Base-by-base conservation (phyloP, 2,329 filamentous ascomycete genomes). In the Aspergillaceae sp. region DNA sequence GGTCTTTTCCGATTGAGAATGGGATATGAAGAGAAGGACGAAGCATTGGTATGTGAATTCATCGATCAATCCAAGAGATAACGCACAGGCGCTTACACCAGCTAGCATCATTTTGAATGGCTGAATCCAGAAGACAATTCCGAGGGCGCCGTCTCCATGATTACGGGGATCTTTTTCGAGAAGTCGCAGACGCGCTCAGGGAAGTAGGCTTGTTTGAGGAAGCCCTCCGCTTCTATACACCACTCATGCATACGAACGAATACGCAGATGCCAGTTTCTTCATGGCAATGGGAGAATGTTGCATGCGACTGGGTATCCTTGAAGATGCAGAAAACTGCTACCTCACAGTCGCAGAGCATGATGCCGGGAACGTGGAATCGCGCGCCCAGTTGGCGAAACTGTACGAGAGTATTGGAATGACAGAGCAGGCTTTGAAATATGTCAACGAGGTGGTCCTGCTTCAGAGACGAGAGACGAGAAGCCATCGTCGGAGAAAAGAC, bases 301-400 rank as follows among this genome's bases (percentile, higher is more conserved):
- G 87, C 61, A 74, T 84, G 45, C 74, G 77, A 5, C 68, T 81
- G 28, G 78, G 77, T 5, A 75, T 84, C 45, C 74, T 80, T 19
- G 74, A 79, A 30, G 80, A 84, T 34, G 89, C 90, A 0, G 84
- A 91, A 58, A 81, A 86, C 52, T 86, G 81, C 59, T 92, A 90
- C 56, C 76, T 87, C 27, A 79, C 79, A 2, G 80, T 90, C 7
- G 80, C 88, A 34, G 80, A 87, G 43, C 76, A 81, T 48, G 85
- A 94, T 51, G 72, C 82, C 40, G 74, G 80, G 36, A 82, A 84
- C 48, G 81, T 91, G 41, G 83, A 89, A 51, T 86, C 87, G 35
- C 83, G 87, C 35, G 80, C 86, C 29, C 80, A 87, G 56, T 74
- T 96, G 7, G 87, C 87, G 8, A 89, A 86, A 57, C 80, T 96